Percentiles rank a stretch among this genome's conserved stretches.
phyloP scores from a whole-genome alignment of 805 yeast genomes.

The Barnettozyma pratensis region DNA sequence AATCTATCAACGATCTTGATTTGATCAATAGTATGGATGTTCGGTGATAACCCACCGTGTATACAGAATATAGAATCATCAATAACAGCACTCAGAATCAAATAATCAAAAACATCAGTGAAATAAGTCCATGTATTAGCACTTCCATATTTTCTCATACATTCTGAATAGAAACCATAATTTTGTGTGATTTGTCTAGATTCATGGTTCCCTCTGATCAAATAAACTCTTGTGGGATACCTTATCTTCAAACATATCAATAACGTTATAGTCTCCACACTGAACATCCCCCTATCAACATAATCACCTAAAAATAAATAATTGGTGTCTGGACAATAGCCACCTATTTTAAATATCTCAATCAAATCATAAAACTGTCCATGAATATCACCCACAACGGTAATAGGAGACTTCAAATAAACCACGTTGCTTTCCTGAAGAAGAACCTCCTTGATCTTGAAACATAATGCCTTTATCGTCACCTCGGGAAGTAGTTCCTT shows the following conservation, averaged over 20 bases:
- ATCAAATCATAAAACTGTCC: conserved; percentile 94
- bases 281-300: conserved; percentile 92
- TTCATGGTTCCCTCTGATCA: conserved; percentile 94
- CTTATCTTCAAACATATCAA: conserved; percentile 79
- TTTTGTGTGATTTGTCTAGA: conserved; percentile 95
- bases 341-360: conserved; percentile 92
- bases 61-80: conserved; percentile 90
- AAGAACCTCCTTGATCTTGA: conserved; percentile 75
- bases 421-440: conserved; percentile 83
- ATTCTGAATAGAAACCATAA: conserved; percentile 95
- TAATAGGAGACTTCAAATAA: conserved; percentile 77
- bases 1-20: conserved; percentile 86
- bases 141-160: conserved; percentile 80
- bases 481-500: conserved; percentile 68
- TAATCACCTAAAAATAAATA: conserved; percentile 92
- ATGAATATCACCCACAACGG: conserved; percentile 96
- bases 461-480: conserved; percentile 68
- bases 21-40: conserved; percentile 90
- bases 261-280: conserved; percentile 86
- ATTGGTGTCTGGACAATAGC: conserved; percentile 88
- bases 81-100: conserved; percentile 84
- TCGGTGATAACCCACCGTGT: conserved; percentile 96
- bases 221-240: conserved; percentile 76
- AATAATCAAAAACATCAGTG: conserved; percentile 89
- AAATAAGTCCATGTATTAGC: conserved; percentile 81